phyloP scores from a whole-genome alignment of 805 yeast species.

The Allodekkera sacchari region DNA sequence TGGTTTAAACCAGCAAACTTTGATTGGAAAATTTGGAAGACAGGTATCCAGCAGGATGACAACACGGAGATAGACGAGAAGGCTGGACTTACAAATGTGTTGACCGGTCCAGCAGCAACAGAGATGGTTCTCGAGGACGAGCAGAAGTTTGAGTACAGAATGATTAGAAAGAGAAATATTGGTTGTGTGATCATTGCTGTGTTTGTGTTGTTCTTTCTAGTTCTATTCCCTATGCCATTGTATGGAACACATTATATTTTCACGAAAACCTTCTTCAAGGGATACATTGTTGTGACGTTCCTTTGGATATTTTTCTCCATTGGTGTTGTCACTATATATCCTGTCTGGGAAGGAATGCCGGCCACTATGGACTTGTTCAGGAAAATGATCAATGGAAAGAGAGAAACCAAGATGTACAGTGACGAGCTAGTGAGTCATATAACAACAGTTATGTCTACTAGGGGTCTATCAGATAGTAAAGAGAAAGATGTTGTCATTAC shows the following conservation, averaged over 20 bases:
- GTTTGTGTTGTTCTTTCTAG: slow-evolving; percentile 23
- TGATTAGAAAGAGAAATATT: slow-evolving; percentile 19
- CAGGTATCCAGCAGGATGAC: slow-evolving; percentile 33
- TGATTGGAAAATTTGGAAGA: slow-evolving; percentile 42
- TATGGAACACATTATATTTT: slow-evolving; percentile 33
- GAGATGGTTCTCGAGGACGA: slow-evolving; percentile 18
- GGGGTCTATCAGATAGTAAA: not conserved
- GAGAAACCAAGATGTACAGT: slow-evolving; percentile 4
- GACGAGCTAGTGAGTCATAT: slow-evolving; percentile 6
- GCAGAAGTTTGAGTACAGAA: slow-evolving; percentile 13
- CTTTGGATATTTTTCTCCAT: slow-evolving; percentile 32
- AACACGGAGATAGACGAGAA: slow-evolving; percentile 27
- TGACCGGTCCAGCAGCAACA: slow-evolving; percentile 23
- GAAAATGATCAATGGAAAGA: slow-evolving; percentile 5
- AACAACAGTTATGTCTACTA: slow-evolving; percentile 6
- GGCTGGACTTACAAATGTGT: slow-evolving; percentile 21
- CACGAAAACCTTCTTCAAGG: slow-evolving; percentile 28
- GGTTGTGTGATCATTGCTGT: slow-evolving; percentile 19
- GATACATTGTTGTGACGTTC: slow-evolving; percentile 30
- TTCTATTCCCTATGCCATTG: slow-evolving; percentile 31
- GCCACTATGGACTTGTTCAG: slow-evolving; percentile 4
- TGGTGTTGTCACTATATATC: slow-evolving; percentile 35
- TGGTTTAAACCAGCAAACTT: slow-evolving; percentile 35
- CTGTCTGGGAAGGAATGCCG: slow-evolving; percentile 34
- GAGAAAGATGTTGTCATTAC: no score